Evolutionary conservation across 1,139 yeast genomes (phyloP), one percentile per base, ranked within the genome.

Genomic region (Protomyces inouyei): DNA sequence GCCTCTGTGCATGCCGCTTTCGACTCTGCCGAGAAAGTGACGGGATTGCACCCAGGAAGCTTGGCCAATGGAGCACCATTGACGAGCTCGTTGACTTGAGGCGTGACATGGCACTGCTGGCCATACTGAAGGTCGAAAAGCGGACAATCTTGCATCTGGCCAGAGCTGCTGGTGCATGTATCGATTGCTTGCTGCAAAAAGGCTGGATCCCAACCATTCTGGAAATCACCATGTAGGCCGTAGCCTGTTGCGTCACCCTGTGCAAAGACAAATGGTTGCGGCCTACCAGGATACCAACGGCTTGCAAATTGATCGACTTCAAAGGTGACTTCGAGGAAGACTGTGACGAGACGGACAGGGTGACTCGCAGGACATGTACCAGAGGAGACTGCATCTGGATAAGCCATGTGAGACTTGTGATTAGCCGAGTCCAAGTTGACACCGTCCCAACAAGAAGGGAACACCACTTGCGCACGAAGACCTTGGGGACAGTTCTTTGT

Each of bases 361-460:
- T 57, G 65, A 3, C 57, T 43, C 10, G 61, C 38, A 2, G 67
- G 67, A 25, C 67, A 65, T n/a, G 54, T 45, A 12, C 66, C 67
- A 43, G 54, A 38, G 45, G 64, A 55, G 23, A 52, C 35, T 6
- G 16, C 45, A 3, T 60, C 45, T 1, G 66, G 66, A 40, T 57
- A 65, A n/a, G 66, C 64, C 18, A 65, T 55, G 38, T 65, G 67
- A 16, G 60, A 52, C 40, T 63, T 63, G 57, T 65, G 67, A 45
- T 65, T 65, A 38, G 52, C 28, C 16, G 66, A 52, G 57, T 63
- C 64, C 9, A 64, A 38, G 25, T 63, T 59, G 57, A 64, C 67
- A 12, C 67, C 67, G 37, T 65, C 66, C 67, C 67, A 65, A 54
- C 67, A 65, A 6, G 64, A 54, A 14, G 66, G 67, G 25, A 65